These are phyloP conservation scores for Penicillium sp. DNA, from an alignment of 2,329 filamentous ascomycete genomes.

Conservation along the genomic window DNA sequence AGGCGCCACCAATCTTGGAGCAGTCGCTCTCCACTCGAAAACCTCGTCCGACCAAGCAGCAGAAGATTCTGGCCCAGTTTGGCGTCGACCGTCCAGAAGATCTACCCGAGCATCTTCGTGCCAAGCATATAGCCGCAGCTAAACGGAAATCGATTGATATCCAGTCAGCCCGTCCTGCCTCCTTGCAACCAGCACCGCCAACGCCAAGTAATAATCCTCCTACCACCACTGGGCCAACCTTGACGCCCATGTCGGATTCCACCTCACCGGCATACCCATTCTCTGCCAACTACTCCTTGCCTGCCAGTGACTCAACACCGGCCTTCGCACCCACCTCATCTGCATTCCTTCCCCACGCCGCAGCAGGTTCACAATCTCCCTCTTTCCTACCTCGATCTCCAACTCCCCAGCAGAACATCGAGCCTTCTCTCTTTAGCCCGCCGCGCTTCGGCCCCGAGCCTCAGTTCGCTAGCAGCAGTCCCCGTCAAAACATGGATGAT, in stretches of 20 bases:
- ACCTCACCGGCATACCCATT: slow-evolving; percentile 40
- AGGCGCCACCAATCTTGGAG: slow-evolving; percentile 82
- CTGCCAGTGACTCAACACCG: slow-evolving; percentile 40
- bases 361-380: slow-evolving; percentile 36
- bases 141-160: slow-evolving; percentile 71
- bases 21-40: slow-evolving; percentile 91
- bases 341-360: slow-evolving; percentile 43
- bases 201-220: slow-evolving; percentile 36
- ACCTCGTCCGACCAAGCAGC: slow-evolving; percentile 92
- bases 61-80: slow-evolving; percentile 88
- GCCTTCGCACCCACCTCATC: slow-evolving; percentile 41
- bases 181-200: slow-evolving; percentile 37
- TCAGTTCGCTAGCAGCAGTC: slow-evolving; percentile 40
- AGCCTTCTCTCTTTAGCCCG: slow-evolving; percentile 49
- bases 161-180: slow-evolving; percentile 31
- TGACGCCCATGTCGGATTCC: slow-evolving; percentile 37
- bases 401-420: slow-evolving; percentile 40
- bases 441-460: slow-evolving; percentile 42
- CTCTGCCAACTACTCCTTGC: slow-evolving; percentile 45
- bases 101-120: slow-evolving; percentile 78
- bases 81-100: slow-evolving; percentile 91
- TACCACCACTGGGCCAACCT: slow-evolving; percentile 37
- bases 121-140: slow-evolving; percentile 71
- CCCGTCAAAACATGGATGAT: slow-evolving; percentile 47
- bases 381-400: slow-evolving; percentile 47